Percentiles rank a stretch among this genome's conserved stretches.
Evolutionary conservation across 1,139 yeast species (phyloP).

Genomic region (Protomyces gravidus): DNA sequence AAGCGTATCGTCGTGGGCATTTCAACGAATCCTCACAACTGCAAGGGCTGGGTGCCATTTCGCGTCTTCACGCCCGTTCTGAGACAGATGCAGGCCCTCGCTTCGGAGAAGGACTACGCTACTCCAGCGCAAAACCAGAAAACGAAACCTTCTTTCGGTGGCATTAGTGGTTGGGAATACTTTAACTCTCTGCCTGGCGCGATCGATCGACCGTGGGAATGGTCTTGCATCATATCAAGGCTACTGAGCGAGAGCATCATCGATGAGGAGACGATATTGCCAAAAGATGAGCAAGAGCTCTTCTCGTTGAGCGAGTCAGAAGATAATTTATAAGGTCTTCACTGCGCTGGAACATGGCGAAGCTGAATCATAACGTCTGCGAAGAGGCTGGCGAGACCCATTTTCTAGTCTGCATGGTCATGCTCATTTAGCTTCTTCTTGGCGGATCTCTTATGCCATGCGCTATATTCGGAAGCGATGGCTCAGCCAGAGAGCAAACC

Average conservation of each 20-base stretch:
- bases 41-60: conserved; percentile 19
- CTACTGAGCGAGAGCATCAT: neutral
- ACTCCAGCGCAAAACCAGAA: neutral
- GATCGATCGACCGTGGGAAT: conserved; percentile 5
- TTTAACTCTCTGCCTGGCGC: conserved; percentile 12
- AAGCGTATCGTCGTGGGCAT: conserved; percentile 9
- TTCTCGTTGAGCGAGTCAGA: no score
- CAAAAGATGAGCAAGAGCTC: no score
- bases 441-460: no score
- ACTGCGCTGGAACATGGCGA: no score
- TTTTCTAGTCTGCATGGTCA: no score
- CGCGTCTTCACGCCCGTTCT: neutral
- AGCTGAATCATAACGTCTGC: no score
- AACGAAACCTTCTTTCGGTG: neutral
- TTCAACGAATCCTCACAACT: conserved; percentile 8
- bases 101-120: neutral
- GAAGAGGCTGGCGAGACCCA: no score
- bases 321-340: no score
- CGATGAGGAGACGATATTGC: no score
- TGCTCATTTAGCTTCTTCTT: no score
- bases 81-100: conserved; percentile 3
- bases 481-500: no score
- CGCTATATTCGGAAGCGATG: no score
- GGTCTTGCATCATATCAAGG: conserved; percentile 7
- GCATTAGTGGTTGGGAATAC: conserved; percentile 25